Conservation (phyloP, 2,329 filamentous ascomycete genomes). For the Ceratocystis harringtonii region DNA sequence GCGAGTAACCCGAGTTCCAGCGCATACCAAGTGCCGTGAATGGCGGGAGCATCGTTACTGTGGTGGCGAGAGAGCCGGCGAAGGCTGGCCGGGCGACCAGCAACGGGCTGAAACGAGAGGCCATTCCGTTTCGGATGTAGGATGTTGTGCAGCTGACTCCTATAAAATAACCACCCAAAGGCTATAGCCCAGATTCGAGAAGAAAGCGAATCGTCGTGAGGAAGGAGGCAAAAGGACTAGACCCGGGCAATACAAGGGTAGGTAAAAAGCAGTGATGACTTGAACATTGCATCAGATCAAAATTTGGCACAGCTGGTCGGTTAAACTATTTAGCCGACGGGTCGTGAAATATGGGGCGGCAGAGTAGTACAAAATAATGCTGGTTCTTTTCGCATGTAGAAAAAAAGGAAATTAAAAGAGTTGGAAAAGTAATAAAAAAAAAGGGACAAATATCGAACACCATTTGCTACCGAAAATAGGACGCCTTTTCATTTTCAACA, state of each 20-base stretch:
- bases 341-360: constrained; percentile 6
- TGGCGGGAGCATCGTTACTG: neutral
- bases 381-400: neutral
- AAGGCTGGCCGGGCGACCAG: constrained; percentile 3
- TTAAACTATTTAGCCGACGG: constrained; percentile 12
- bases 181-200: neutral
- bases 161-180: neutral
- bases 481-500: too few species aligned
- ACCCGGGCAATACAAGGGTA: neutral
- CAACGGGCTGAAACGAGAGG: constrained; percentile 8
- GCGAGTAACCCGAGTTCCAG: neutral
- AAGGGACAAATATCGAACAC: neutral
- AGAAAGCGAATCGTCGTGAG: neutral
- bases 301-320: constrained; percentile 9
- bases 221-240: neutral
- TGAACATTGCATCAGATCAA: constrained; percentile 8
- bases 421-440: neutral
- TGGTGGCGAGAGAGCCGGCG: neutral
- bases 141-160: neutral
- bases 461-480: neutral
- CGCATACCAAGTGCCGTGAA: neutral
- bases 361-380: neutral
- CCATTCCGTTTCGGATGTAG: neutral
- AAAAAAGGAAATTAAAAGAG: neutral
- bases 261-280: constrained; percentile 5